Evolutionary conservation across 2,329 filamentous ascomycete genomes (phyloP), one percentile per base, ranked within the genome.

Genomic region (Fusarium neocosmosporiellum): DNA sequence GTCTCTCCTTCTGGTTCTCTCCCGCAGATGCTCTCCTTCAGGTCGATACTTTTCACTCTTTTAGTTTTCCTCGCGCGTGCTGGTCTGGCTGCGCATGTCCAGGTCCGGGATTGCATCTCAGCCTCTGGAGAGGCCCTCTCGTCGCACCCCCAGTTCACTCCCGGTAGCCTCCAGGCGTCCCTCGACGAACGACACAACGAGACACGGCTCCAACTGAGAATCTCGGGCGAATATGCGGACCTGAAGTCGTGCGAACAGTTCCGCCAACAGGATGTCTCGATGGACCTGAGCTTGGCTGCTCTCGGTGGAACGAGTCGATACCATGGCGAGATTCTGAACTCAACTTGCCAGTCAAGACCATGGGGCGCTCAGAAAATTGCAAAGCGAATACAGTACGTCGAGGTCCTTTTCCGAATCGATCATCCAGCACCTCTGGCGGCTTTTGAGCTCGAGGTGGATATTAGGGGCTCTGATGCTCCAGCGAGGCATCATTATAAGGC

Each of bases 401-500:
- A 65, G 0, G 20, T 73, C 2, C 4, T 59, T 4, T 73, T 75
- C 39, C 55, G 39, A 2, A 59, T 93, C 13, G 53, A 66, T 6
- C 46, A 54, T 4, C 70, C 72, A 13, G 41, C 59, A 46, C 65
- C 70, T 33, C 43, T 77, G 39, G 74, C 68, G 20, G 59, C 75
- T 22, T 77, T 71, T 22, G 33, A 70, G 8, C 53, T 76, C 22
- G 29, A 71, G 20, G 31, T 77, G 10, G 59, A 67, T 33, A 60
- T 77, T 1, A 67, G 59, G 16, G 75, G 61, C 6, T 59, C 86
- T 94, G 33, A 88, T 94, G 81, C 92, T 93, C 81, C 75, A 73
- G 4, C 67, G 63, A 1, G 81, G 81, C 0, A 72, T 80, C 0
- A 62, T 81, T 2, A 71, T 73, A 10, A 67, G 73, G 3, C 59